phyloP scores from a whole-genome alignment of 2,329 filamentous ascomycete genomes.

The Trichophyton verrucosum region DNA sequence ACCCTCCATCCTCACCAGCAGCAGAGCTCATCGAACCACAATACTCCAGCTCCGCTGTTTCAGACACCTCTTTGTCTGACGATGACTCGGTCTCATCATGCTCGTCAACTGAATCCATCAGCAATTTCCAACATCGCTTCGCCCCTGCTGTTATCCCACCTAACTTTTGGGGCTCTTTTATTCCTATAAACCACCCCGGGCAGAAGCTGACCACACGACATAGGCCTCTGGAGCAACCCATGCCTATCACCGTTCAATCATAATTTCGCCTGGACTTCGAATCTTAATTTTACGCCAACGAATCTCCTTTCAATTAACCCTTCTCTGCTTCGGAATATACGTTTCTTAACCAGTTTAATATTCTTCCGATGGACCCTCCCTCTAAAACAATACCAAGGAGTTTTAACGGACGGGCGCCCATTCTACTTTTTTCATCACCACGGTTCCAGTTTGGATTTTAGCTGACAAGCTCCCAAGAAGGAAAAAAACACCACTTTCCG shows the following conservation, averaged over 20 bases:
- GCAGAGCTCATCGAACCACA: constrained; percentile 25
- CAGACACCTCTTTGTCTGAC: constrained; percentile 29
- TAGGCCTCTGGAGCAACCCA: constrained; percentile 17
- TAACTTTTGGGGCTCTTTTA: constrained; percentile 18
- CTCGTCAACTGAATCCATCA: constrained; percentile 23
- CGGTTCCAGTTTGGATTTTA: background rate
- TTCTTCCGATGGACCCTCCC: background rate
- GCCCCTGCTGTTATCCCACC: constrained; percentile 20
- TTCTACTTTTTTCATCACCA: background rate
- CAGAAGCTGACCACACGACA: constrained; percentile 20
- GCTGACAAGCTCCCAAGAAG: background rate
- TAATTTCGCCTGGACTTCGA: background rate
- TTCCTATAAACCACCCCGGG: constrained; percentile 19
- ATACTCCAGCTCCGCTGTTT: constrained; percentile 30
- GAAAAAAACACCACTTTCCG: background rate
- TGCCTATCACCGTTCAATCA: constrained; percentile 9
- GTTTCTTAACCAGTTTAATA: background rate
- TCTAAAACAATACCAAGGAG: background rate
- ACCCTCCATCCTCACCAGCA: constrained; percentile 25
- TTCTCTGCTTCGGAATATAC: background rate
- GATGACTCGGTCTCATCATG: constrained; percentile 26
- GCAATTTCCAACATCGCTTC: constrained; percentile 15
- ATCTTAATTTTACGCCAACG: background rate
- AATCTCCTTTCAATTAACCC: background rate
- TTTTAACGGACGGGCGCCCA: background rate